Conservation (phyloP, 176 grass and related monocot species). For the Carex myosuroides region DNA sequence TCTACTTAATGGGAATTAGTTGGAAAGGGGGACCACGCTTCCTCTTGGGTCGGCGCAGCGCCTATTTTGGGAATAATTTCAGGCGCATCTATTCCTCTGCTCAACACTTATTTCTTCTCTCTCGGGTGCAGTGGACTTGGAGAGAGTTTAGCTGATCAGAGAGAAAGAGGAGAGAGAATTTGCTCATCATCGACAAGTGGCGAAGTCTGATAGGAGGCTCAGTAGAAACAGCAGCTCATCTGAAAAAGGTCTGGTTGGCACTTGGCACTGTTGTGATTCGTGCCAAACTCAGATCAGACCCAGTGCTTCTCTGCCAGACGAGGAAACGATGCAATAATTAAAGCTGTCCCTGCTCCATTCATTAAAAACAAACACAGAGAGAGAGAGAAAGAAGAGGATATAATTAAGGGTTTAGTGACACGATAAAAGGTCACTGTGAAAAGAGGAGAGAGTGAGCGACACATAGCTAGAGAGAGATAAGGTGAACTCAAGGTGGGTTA, state of each 20-base stretch:
- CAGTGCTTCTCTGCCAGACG: background rate
- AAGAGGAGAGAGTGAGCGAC: background rate
- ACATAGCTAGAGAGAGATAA: background rate
- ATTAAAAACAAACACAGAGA: background rate
- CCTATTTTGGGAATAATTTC: slow-evolving; percentile 77
- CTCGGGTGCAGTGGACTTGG: background rate
- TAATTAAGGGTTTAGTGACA: background rate
- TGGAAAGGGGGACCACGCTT: slow-evolving; percentile 72
- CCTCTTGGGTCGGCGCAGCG: slow-evolving; percentile 43
- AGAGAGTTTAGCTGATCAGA: no score
- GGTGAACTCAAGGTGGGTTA: slow-evolving; percentile 3
- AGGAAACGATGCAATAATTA: slow-evolving; percentile 17
- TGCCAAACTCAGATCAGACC: slow-evolving; percentile 13
- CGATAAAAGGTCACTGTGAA: background rate
- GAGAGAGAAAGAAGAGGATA: background rate
- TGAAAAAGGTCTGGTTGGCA: slow-evolving; percentile 6
- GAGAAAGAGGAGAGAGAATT: background rate
- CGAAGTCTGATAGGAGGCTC: background rate
- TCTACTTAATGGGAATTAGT: slow-evolving; percentile 90
- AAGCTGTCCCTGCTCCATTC: background rate
- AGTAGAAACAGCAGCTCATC: slow-evolving; percentile 15
- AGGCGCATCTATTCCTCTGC: slow-evolving; percentile 44
- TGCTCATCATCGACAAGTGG: background rate
- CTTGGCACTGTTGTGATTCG: slow-evolving; percentile 22
- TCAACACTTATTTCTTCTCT: background rate